phyloP scores from a whole-genome alignment of 495 filamentous ascomycete species.

The Amniculicola lignicola region DNA sequence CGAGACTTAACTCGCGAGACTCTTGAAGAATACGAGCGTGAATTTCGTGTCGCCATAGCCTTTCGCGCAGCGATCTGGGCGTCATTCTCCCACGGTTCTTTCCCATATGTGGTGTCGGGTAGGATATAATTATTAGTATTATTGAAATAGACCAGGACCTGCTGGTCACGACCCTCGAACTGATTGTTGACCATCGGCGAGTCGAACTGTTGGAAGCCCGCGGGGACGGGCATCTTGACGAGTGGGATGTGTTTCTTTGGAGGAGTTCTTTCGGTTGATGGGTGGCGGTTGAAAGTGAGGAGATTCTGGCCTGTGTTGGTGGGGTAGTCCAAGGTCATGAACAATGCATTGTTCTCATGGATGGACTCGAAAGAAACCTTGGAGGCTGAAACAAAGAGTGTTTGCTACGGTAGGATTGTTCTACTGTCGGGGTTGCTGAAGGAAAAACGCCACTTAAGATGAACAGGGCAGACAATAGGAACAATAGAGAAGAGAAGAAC shows the following conservation, averaged over 20 bases:
- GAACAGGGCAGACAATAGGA: conserved; percentile 12
- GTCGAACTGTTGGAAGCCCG: neutral
- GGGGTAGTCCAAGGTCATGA: too few relatives aligned
- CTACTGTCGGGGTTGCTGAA: conserved; percentile 24
- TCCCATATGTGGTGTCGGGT: conserved; percentile 4
- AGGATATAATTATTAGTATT: conserved; percentile 8
- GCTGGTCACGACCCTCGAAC: neutral
- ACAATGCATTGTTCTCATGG: conserved; percentile 31
- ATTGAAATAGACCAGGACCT: conserved; percentile 8
- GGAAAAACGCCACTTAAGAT: neutral
- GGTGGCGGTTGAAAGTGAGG: too few relatives aligned
- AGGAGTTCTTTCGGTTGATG: too few relatives aligned
- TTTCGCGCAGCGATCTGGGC: conserved; percentile 31
- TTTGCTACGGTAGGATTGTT: conserved; percentile 25
- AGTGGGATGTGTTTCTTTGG: too few relatives aligned
- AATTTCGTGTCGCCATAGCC: conserved; percentile 30
- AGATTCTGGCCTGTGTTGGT: too few relatives aligned
- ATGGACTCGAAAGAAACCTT: conserved; percentile 6
- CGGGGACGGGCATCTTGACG: too few relatives aligned
- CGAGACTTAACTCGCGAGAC: conserved; percentile 23
- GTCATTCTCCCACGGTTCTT: conserved; percentile 6
- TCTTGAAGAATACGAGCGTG: conserved; percentile 20
- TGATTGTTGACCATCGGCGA: neutral
- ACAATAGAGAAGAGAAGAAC: conserved; percentile 7
- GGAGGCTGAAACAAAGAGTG: conserved; percentile 26